Evolutionary conservation across 805 yeast genomes (phyloP), one percentile per base, ranked within the genome.

Genomic region (Candida alai): DNA sequence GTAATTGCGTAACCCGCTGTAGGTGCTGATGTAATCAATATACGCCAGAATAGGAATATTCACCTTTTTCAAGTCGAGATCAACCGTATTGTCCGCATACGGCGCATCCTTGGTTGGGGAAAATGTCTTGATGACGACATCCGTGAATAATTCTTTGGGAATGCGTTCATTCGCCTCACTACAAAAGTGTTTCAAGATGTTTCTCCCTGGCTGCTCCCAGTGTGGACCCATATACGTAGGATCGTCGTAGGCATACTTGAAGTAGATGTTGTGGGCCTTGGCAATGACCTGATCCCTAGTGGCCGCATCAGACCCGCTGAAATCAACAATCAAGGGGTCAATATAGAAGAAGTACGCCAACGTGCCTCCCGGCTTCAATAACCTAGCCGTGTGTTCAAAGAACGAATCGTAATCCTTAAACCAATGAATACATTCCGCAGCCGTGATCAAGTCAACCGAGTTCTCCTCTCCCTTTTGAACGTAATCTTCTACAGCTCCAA

Each of bases 121-220:
- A 36, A 54, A 65, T 15, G 44, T 51, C 13, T 54, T 50, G 28
- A 59, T 55, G 18, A 23, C 44, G 11, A 62, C 40, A 38, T 77
- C 70, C 1, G 49, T 43, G 51, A 69, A 84, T 10, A 48, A 38
- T 2, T 56, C 62, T 0, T 35, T 18, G 2, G 81, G 78, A 3
- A 66, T 61, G 16, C 50, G 47, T n/a, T 71, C 46, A 22, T 62
- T 52, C 4, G 78, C 63, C 8, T 62, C 72, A 11, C 42, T 48
- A 41, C 73, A 66, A 37, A 68, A 49, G 5, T 60, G 42, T 33
- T 79, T 60, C 21, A 89, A 55, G 10, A 72, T 59, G 5, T 50
- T 35, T 30, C 95, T 65, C 0, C 96, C 97, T 0, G 95, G 93
- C 45, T 81, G 83, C 47, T 85, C 84, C 97, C 97, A 89, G 51